Conservation (phyloP, 768 basidiomycete genomes). For the Serendipita sp. region DNA sequence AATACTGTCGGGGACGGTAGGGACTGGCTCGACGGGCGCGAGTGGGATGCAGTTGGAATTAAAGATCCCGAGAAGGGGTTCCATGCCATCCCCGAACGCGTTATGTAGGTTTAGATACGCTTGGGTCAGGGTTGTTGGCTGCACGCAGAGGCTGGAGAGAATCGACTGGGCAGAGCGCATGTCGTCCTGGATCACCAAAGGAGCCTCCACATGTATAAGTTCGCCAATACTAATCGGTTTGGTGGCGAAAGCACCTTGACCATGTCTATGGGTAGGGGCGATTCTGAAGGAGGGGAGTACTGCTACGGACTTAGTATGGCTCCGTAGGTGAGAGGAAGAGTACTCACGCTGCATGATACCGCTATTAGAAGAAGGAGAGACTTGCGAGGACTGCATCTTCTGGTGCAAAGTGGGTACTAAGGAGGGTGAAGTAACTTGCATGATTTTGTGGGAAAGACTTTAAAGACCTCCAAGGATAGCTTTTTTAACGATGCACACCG, state of each 20-base stretch:
- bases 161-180: not conserved
- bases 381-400: too few species aligned
- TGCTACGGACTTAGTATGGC: too few species aligned
- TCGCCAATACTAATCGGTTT: constrained; percentile 15
- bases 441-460: too few species aligned
- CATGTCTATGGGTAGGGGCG: constrained; percentile 9
- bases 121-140: not conserved
- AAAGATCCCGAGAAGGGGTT: not conserved
- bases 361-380: too few species aligned
- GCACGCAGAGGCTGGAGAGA: not conserved
- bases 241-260: constrained; percentile 17
- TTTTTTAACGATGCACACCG: too few species aligned
- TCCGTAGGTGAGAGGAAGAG: too few species aligned
- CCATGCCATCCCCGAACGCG: not conserved
- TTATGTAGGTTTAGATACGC: not conserved
- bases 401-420: too few species aligned
- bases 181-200: constrained; percentile 15
- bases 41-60: constrained; percentile 1
- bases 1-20: not conserved
- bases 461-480: too few species aligned
- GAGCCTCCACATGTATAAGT: constrained; percentile 16
- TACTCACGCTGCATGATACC: too few species aligned
- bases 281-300: not conserved
- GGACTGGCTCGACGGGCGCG: not conserved
- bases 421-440: too few species aligned